Percentiles rank a stretch among this genome's conserved stretches.
phyloP scores from a whole-genome alignment of 106 monocot genomes.

The Dendrobium huoshanense region DNA sequence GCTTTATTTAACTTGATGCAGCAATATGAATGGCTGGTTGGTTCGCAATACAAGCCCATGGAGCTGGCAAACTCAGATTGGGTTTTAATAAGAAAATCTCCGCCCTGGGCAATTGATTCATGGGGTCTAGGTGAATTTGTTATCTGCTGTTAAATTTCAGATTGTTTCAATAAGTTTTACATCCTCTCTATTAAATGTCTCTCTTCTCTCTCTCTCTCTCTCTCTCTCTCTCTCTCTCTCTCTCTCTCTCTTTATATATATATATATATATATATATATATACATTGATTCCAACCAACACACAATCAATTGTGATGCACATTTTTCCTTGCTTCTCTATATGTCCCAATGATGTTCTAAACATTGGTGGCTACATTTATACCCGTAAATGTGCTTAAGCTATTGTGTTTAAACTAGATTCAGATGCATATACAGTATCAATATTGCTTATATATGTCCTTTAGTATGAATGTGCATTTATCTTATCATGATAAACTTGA shows the following conservation, averaged over 20 bases:
- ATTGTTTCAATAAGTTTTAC: neutral
- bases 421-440: neutral
- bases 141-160: neutral
- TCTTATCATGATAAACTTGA: neutral
- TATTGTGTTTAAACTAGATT: neutral
- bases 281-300: neutral
- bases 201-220: neutral
- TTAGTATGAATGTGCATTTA: neutral
- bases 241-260: neutral
- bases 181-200: neutral
- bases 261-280: neutral
- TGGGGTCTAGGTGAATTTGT: constrained; percentile 81
- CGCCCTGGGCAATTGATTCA: constrained; percentile 93
- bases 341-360: neutral
- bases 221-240: neutral
- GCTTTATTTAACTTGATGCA: constrained; percentile 24
- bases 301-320: neutral
- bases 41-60: constrained; percentile 88
- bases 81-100: constrained; percentile 75
- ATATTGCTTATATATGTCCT: neutral
- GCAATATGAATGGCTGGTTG: constrained; percentile 97
- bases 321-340: neutral
- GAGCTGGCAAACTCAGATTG: constrained; percentile 88
- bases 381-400: neutral
- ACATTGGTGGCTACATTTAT: neutral